These are phyloP conservation scores for Teratosphaeria pseudoeucalypti DNA, from an alignment of 2,329 filamentous ascomycete species.

Conservation along the genomic window DNA sequence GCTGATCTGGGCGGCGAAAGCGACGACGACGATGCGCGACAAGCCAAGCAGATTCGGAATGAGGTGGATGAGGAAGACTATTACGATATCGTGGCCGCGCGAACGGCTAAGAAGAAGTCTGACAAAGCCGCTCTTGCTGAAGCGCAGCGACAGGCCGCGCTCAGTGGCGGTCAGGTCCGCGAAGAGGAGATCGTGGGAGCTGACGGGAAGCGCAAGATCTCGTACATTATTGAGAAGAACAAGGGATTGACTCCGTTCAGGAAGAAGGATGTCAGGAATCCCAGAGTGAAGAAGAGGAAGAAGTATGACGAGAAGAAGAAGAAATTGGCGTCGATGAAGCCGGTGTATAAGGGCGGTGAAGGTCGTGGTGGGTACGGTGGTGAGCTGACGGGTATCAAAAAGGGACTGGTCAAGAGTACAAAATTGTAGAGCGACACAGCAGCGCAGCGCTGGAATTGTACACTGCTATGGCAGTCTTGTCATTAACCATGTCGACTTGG, in stretches of 20 bases:
- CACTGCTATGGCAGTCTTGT: neutral
- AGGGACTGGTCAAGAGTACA: constrained; percentile 80
- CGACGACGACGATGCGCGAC: constrained; percentile 51
- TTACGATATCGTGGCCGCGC: constrained; percentile 76
- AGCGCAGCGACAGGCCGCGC: constrained; percentile 44
- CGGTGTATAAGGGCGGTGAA: constrained; percentile 76
- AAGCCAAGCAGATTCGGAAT: constrained; percentile 40
- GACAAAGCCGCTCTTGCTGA: constrained; percentile 60
- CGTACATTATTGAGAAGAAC: constrained; percentile 93
- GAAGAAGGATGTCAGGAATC: constrained; percentile 91
- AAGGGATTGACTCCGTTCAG: constrained; percentile 83
- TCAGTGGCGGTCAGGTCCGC: constrained; percentile 50
- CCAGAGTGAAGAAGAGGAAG: constrained; percentile 94
- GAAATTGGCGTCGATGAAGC: constrained; percentile 81
- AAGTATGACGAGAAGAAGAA: constrained; percentile 96
- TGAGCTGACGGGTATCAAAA: constrained; percentile 93
- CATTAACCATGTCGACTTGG: neutral
- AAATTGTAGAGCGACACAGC: constrained; percentile 57
- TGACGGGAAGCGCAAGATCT: constrained; percentile 86
- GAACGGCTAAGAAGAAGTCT: constrained; percentile 56
- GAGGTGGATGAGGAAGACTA: constrained; percentile 59
- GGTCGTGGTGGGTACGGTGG: constrained; percentile 78
- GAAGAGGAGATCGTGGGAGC: constrained; percentile 60
- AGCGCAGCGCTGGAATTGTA: neutral
- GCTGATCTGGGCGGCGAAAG: constrained; percentile 61